A percentile compares a stretch with the other conserved stretches of the same genome.
Evolutionary conservation across 495 filamentous ascomycete species (phyloP).

Genomic region (Staphylotrichum longicolle): DNA sequence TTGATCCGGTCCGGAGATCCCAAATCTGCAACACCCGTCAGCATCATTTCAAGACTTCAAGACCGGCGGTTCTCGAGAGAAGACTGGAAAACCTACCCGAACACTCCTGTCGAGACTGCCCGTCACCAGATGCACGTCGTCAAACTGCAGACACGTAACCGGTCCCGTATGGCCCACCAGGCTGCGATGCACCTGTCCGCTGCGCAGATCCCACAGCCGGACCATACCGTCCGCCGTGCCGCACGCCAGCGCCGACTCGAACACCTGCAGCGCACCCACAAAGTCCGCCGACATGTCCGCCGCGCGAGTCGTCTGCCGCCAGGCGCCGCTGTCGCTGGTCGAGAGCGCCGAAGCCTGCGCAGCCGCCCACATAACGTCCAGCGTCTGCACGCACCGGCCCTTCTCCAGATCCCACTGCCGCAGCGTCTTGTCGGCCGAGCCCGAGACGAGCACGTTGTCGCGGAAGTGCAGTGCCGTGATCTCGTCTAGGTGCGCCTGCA

Average conservation of each 20-base stretch:
- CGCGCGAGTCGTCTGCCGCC: conserved; percentile 56
- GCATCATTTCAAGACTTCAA: neutral
- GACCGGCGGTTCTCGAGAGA: neutral
- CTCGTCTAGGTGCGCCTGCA: conserved; percentile 89
- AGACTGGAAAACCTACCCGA: conserved; percentile 61
- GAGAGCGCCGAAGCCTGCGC: conserved; percentile 78
- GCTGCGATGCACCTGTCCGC: conserved; percentile 93
- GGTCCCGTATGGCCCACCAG: conserved; percentile 95
- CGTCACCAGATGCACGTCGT: conserved; percentile 92
- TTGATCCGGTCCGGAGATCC: conserved; percentile 95
- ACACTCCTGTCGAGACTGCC: conserved; percentile 93
- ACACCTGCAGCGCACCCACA: conserved; percentile 92
- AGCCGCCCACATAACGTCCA: conserved; percentile 98
- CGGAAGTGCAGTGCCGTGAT: conserved; percentile 91
- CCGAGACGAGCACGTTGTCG: conserved; percentile 86
- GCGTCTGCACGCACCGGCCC: conserved; percentile 92
- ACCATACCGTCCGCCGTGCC: conserved; percentile 99
- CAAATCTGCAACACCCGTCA: conserved; percentile 68
- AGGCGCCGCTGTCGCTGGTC: conserved; percentile 54
- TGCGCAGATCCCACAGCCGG: conserved; percentile 92
- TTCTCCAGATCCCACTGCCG: conserved; percentile 97
- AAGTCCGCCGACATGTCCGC: conserved; percentile 72
- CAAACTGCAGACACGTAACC: conserved; percentile 93
- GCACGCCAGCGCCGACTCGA: conserved; percentile 95
- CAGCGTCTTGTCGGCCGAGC: conserved; percentile 94